These are phyloP conservation scores for Diaporthe velutina DNA, from an alignment of 2,329 filamentous ascomycete genomes.

Conservation along the genomic window DNA sequence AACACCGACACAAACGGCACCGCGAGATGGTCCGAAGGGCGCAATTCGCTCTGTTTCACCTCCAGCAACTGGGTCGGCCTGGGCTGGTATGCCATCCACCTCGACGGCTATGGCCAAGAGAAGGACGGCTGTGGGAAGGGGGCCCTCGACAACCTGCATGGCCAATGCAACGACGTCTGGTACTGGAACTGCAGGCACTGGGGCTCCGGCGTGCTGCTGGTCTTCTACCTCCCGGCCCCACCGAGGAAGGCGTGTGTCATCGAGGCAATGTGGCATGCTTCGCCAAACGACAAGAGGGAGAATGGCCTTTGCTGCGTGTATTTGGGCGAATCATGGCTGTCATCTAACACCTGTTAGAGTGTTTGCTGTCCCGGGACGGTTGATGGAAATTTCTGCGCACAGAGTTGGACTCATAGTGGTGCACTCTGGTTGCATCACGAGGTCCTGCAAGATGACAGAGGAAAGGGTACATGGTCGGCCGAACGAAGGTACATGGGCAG, in stretches of 20 bases:
- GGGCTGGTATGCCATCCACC: neutral
- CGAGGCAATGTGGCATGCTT: neutral
- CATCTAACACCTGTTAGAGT: neutral
- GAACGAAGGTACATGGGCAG: no score
- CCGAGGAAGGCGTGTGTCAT: neutral
- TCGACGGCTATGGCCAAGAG: conserved; percentile 6
- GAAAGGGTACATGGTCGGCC: no score
- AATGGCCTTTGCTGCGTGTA: neutral
- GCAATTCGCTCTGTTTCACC: neutral
- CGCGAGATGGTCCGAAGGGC: neutral
- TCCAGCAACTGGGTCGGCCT: neutral
- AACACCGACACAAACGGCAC: neutral
- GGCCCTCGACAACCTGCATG: conserved; percentile 6
- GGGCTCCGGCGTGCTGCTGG: neutral
- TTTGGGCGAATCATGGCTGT: neutral
- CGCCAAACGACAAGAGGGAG: neutral
- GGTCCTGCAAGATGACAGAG: no score
- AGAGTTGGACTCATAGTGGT: no score
- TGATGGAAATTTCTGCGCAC: no score
- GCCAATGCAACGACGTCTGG: no score
- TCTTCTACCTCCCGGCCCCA: neutral
- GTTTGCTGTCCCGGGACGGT: no score
- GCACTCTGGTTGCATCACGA: no score
- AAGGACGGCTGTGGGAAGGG: neutral
- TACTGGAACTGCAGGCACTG: neutral